phyloP scores from a whole-genome alignment of 1,284 basidiomycete species.

The Ganoderma boninense region DNA sequence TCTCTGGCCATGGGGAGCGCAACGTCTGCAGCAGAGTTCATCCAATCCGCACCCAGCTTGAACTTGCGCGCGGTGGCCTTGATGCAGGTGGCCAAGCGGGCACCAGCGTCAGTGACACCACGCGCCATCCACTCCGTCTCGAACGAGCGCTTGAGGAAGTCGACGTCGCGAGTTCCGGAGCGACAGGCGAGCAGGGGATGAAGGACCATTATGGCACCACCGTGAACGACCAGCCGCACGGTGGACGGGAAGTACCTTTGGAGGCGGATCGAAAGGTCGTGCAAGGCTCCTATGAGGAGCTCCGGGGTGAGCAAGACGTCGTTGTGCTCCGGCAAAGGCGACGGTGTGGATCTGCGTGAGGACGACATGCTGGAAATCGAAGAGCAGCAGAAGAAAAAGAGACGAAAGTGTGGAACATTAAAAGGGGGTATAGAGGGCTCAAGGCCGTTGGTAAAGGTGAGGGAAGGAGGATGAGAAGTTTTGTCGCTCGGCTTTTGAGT shows the following conservation, averaged over 20 bases:
- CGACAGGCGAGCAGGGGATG: conserved; percentile 57
- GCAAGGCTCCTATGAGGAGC: conserved; percentile 53
- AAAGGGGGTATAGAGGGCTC: conserved; percentile 27
- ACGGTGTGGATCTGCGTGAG: conserved; percentile 13
- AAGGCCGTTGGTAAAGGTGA: conserved; percentile 24
- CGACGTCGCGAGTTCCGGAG: conserved; percentile 66
- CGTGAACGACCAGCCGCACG: conserved; percentile 69
- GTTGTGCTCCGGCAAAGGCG: conserved; percentile 38
- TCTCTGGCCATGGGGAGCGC: conserved; percentile 67
- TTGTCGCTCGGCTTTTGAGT: conserved; percentile 11
- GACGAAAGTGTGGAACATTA: conserved; percentile 18
- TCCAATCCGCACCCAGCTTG: conserved; percentile 69
- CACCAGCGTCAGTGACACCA: conserved; percentile 58
- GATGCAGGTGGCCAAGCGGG: conserved; percentile 63
- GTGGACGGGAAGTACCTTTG: conserved; percentile 52
- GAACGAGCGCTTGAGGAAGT: conserved; percentile 69
- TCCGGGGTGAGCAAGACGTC: conserved; percentile 44
- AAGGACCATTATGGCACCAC: conserved; percentile 74
- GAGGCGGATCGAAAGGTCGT: conserved; percentile 58
- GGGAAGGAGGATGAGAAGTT: conserved; percentile 16
- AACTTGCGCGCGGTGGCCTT: conserved; percentile 57
- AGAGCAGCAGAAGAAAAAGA: conserved; percentile 1
- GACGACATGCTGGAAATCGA: conserved; percentile 5
- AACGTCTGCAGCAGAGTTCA: conserved; percentile 75
- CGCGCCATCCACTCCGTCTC: conserved; percentile 57